Evolutionary conservation across 225 moss, liverwort and hornwort genomes (phyloP).

Genomic region (Marchantia polymorpha): DNA sequence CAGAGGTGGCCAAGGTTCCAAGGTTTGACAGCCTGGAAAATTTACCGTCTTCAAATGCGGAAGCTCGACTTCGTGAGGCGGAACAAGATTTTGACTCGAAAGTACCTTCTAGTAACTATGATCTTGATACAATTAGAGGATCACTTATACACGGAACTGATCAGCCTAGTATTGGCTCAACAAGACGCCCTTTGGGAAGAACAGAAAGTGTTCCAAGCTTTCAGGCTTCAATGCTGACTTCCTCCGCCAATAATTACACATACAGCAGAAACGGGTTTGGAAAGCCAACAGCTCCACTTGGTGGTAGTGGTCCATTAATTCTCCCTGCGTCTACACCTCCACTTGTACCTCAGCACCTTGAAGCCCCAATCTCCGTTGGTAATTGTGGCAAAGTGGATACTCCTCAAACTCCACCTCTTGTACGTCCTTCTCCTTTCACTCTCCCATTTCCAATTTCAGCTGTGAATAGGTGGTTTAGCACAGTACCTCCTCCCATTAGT

Average conservation of each 20-base stretch:
- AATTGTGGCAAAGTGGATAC: slow-evolving; percentile 18
- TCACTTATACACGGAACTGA: neutral
- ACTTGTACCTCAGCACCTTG: neutral
- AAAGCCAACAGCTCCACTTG: slow-evolving; percentile 8
- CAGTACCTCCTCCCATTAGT: slow-evolving; percentile 10
- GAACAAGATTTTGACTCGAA: slow-evolving; percentile 19
- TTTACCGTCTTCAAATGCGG: slow-evolving; percentile 1
- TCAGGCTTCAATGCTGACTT: neutral
- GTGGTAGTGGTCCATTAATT: slow-evolving; percentile 27
- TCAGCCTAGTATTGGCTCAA: neutral
- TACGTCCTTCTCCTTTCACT: slow-evolving; percentile 15
- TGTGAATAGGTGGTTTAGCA: slow-evolving; percentile 15
- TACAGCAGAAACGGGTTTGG: slow-evolving; percentile 7
- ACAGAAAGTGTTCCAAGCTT: slow-evolving; percentile 9
- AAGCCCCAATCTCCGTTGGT: slow-evolving; percentile 12
- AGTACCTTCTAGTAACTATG: slow-evolving; percentile 20
- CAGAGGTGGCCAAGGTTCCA: slow-evolving; percentile 16
- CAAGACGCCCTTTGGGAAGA: slow-evolving; percentile 5
- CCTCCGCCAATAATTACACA: neutral
- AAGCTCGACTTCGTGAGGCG: neutral
- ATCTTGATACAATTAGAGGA: slow-evolving; percentile 4
- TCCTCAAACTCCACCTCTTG: neutral
- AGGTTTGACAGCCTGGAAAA: slow-evolving; percentile 6
- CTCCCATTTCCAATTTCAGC: neutral
- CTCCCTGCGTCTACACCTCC: slow-evolving; percentile 15